phyloP scores from a whole-genome alignment of 148 eudicot genomes.

The Cornus suecica region DNA sequence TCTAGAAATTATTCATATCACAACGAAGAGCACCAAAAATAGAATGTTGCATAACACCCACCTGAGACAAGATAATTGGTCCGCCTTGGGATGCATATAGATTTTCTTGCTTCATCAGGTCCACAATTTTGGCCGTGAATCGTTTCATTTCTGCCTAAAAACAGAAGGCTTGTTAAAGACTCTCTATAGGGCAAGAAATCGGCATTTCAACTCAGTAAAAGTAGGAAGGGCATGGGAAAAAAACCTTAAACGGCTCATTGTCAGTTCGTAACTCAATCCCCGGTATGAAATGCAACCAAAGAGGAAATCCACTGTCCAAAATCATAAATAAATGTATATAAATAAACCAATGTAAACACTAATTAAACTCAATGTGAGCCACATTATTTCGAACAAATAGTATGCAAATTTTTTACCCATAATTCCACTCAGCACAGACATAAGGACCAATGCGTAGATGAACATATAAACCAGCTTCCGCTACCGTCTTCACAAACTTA shows the following conservation, averaged over 20 bases:
- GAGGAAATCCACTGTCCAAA: slow-evolving; percentile 83
- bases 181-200: neutral
- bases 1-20: neutral
- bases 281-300: slow-evolving; percentile 93
- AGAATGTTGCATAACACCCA: slow-evolving; percentile 17
- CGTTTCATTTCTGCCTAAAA: slow-evolving; percentile 85
- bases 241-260: slow-evolving; percentile 87
- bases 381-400: neutral
- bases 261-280: slow-evolving; percentile 81
- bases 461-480: slow-evolving; percentile 75
- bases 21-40: neutral
- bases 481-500: slow-evolving; percentile 71
- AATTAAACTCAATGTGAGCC: neutral
- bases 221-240: neutral
- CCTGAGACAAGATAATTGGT: slow-evolving; percentile 95
- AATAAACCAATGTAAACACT: neutral
- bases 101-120: slow-evolving; percentile 81
- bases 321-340: neutral
- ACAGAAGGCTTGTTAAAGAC: slow-evolving; percentile 3
- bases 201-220: neutral
- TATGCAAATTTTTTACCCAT: slow-evolving; percentile 48
- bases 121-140: slow-evolving; percentile 76
- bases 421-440: slow-evolving; percentile 96
- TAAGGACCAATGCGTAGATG: slow-evolving; percentile 89
- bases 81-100: slow-evolving; percentile 98